These are phyloP conservation scores for Auxenochlorella pyrenoidosa DNA, from an alignment of 139 green algal genomes.

Conservation along the genomic window DNA sequence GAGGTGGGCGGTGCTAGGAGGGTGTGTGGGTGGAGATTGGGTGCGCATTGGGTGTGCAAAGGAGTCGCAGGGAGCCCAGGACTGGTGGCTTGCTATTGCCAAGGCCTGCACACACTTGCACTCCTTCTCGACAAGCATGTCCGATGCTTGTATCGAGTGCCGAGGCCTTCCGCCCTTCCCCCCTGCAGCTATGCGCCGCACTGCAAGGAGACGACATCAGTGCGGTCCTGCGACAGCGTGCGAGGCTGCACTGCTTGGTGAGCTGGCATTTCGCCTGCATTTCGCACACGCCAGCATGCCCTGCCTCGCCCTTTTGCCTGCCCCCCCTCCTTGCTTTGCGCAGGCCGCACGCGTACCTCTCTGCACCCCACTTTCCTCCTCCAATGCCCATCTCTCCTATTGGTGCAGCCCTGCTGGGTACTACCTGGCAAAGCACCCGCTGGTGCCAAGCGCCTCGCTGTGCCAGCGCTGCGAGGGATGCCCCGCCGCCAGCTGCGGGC, in stretches of 20 bases:
- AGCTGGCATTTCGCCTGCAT: not conserved
- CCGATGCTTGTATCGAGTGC: not conserved
- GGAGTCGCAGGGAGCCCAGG: no score
- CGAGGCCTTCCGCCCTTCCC: not conserved
- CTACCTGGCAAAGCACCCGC: slow-evolving; percentile 6
- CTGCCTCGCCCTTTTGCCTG: not conserved
- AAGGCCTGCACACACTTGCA: no score
- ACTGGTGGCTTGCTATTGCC: not conserved
- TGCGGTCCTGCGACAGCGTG: not conserved
- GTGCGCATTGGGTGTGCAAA: no score
- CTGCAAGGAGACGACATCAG: not conserved
- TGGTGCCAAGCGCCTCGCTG: not conserved
- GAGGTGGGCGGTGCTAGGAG: not conserved
- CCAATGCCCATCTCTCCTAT: not conserved
- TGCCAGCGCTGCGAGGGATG: slow-evolving; percentile 27
- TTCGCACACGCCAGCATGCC: not conserved
- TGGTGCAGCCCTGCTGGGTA: not conserved
- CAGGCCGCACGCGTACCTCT: not conserved
- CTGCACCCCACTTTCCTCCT: not conserved
- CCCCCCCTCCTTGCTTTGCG: no score
- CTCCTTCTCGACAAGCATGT: no score
- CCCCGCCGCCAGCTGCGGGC: not conserved
- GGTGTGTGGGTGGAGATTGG: no score
- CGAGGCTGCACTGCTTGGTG: not conserved
- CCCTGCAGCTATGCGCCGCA: slow-evolving; percentile 4